Evolutionary conservation across 2,329 filamentous ascomycete genomes (phyloP), one percentile per base, ranked within the genome.

Genomic region (Colletotrichum tanaceti): DNA sequence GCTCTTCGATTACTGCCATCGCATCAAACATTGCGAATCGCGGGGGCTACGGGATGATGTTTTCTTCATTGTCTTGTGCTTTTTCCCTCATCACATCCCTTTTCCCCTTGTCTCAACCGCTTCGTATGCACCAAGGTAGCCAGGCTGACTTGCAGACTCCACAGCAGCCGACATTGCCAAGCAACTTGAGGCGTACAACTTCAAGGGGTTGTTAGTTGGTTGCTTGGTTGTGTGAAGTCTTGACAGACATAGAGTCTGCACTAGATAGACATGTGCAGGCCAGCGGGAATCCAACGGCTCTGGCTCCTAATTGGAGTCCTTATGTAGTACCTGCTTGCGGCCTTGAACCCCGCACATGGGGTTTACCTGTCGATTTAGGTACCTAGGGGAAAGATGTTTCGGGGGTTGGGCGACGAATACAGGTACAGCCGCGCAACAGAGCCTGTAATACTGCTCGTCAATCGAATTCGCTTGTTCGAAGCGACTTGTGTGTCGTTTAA

Each of bases 11-110:
- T 14, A 11, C 16, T 38, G 41, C 28, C 39, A 52, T 9, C 18
- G 39, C 38, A 53, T 9, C 24, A 18, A 11, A 24, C 50, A 11
- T 52, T n/a, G n/a, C n/a, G 35, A 20, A 60, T 47, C 44, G 28
- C 35, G 41, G 39, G 39, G 38, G 46, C 53, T 22, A 28, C 47
- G 46, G 10, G 24, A 55, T 54, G 47, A 49, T 10, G 20, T 47
- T 47, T 49, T 9, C 43, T 35, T 35, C 38, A 9, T 16, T 59
- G 54, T 59, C 54, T 32, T 41, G 28, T 20, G 50, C n/a, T 54
- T 65, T 54, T 46, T 65, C 58, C 44, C 13, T 65, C 47, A 35
- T 49, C n/a, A n/a, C 46, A 32, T 65, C 65, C 32, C 65, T 68
- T 65, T 32, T 65, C 65, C 65, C 43, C 35, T 35, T 55, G 54